phyloP scores from a whole-genome alignment of 345 rosid species.

The Salix brachista region DNA sequence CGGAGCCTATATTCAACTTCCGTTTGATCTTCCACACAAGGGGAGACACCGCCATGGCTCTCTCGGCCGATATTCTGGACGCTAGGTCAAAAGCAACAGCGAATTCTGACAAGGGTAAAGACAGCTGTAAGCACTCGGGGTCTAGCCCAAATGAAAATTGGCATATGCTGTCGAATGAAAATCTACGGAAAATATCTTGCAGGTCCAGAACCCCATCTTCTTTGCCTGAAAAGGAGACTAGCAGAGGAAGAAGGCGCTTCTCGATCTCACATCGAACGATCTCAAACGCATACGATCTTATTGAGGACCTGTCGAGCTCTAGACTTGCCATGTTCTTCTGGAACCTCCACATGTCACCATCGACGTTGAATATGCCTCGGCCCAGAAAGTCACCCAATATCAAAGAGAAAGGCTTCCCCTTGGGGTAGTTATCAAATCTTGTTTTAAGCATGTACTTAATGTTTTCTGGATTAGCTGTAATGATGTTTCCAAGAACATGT shows the following conservation, averaged over 20 bases:
- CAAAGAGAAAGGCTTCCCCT: background rate
- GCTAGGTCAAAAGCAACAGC: background rate
- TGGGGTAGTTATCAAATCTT: background rate
- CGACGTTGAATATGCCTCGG: slow-evolving; percentile 2
- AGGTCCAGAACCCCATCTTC: background rate
- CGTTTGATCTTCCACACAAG: background rate
- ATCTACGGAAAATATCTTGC: slow-evolving; percentile 1
- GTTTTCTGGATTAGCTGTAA: background rate
- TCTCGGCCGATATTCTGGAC: background rate
- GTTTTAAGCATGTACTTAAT: background rate
- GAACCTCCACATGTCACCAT: background rate
- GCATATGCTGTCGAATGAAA: slow-evolving; percentile 1
- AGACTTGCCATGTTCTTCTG: slow-evolving; percentile 1
- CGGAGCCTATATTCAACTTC: background rate
- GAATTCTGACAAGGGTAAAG: background rate
- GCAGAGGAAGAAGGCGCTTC: background rate
- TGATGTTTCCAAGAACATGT: background rate
- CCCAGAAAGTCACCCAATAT: background rate
- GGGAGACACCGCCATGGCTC: background rate
- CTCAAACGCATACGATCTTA: background rate
- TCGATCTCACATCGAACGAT: background rate
- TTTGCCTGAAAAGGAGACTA: background rate
- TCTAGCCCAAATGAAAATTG: background rate
- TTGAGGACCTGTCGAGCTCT: background rate
- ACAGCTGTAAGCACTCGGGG: background rate